A percentile compares a stretch with the other conserved stretches of the same genome.
Evolutionary conservation across 192 early-diverging fungal genomes (phyloP).

Genomic region (Mortierella hygrophila): DNA sequence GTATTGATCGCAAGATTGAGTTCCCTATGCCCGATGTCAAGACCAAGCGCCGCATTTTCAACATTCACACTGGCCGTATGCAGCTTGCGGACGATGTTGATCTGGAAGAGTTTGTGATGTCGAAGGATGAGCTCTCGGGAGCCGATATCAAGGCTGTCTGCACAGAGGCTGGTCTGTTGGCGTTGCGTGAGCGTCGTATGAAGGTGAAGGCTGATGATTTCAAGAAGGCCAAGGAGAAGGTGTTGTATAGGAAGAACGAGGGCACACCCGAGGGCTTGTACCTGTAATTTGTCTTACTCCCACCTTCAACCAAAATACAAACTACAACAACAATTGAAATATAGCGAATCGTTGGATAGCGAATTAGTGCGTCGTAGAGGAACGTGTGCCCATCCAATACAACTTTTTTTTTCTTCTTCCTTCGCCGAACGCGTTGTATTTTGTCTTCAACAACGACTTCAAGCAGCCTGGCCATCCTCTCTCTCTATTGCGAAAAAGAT

Average conservation of each 20-base stretch:
- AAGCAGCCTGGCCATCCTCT: too few relatives aligned
- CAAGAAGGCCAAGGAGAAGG: slow-evolving; percentile 98
- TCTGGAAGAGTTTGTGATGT: slow-evolving; percentile 99
- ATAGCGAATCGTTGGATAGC: background rate
- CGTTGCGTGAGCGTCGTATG: slow-evolving; percentile 98
- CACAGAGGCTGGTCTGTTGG: slow-evolving; percentile 98
- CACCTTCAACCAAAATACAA: background rate
- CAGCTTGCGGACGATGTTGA: slow-evolving; percentile 96
- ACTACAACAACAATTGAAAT: background rate
- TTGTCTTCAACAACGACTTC: background rate
- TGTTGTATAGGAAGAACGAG: slow-evolving; percentile 98
- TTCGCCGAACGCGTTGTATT: background rate
- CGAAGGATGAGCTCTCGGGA: slow-evolving; percentile 98
- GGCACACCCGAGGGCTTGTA: slow-evolving; percentile 98
- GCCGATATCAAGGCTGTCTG: slow-evolving; percentile 99
- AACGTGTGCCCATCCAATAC: background rate
- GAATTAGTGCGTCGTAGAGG: background rate
- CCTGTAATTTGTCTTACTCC: slow-evolving; percentile 64
- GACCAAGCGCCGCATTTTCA: slow-evolving; percentile 97
- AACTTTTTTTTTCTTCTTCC: background rate
- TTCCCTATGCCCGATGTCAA: slow-evolving; percentile 98
- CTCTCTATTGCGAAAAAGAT: background rate
- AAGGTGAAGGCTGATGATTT: slow-evolving; percentile 98
- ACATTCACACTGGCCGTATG: slow-evolving; percentile 96
- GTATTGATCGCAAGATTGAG: slow-evolving; percentile 99